Conservation (phyloP, 768 basidiomycete genomes). For the Termitomyces heimii region DNA sequence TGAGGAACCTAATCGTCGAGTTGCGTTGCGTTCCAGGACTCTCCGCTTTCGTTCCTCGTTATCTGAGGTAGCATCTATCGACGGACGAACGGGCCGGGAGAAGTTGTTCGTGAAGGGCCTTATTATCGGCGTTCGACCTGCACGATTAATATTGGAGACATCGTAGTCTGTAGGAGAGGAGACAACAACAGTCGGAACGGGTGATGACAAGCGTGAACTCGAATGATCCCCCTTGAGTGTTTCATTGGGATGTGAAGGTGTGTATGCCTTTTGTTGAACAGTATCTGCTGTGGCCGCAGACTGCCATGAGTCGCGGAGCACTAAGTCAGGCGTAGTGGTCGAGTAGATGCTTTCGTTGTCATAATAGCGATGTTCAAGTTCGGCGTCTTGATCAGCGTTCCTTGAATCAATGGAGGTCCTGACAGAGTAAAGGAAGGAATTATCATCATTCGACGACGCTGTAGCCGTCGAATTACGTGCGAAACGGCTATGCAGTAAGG, state of each 20-base stretch:
- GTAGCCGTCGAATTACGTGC: constrained; percentile 36
- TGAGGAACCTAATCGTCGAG: constrained; percentile 30
- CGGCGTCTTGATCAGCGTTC: constrained; percentile 25
- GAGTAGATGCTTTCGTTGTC: constrained; percentile 41
- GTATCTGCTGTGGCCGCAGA: constrained; percentile 17
- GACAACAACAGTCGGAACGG: constrained; percentile 49
- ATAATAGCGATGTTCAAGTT: constrained; percentile 25
- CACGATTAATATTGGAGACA: constrained; percentile 12
- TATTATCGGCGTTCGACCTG: constrained; percentile 37
- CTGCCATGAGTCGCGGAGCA: constrained; percentile 36
- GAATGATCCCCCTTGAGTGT: background rate
- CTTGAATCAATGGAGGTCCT: constrained; percentile 20
- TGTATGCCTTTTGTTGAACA: background rate
- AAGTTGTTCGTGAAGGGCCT: constrained; percentile 49
- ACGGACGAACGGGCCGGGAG: constrained; percentile 54
- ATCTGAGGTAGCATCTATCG: constrained; percentile 25
- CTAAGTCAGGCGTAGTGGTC: constrained; percentile 18
- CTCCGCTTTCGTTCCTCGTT: constrained; percentile 39
- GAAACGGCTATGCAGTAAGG: constrained; percentile 44
- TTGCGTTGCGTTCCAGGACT: constrained; percentile 54
- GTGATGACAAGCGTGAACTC: background rate
- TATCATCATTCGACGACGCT: constrained; percentile 28
- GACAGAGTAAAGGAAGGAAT: constrained; percentile 27
- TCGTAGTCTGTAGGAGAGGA: constrained; percentile 33
- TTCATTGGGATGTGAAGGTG: background rate